phyloP scores from a whole-genome alignment of 345 rosid species.

The Ceriops tagal region DNA sequence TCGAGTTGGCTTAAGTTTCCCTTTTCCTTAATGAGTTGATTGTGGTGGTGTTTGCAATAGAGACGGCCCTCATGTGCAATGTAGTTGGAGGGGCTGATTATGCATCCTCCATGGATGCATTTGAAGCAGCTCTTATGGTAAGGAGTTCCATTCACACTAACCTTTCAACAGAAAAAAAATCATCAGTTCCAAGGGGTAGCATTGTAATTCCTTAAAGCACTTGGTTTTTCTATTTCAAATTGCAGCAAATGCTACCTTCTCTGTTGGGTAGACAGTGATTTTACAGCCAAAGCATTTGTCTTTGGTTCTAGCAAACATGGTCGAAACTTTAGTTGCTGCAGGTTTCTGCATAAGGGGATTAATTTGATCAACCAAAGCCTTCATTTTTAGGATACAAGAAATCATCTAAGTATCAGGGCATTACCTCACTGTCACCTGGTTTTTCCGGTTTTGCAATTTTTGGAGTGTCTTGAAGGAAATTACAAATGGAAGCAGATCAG shows the following conservation, averaged over 20 bases:
- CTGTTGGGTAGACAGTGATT: conserved; percentile 88
- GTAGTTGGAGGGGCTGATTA: conserved; percentile 90
- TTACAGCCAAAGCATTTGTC: conserved; percentile 90
- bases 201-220: not conserved
- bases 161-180: conserved; percentile 36
- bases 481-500: conserved; percentile 18
- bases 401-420: not conserved
- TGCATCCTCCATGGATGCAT: conserved; percentile 96
- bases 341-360: conserved; percentile 53
- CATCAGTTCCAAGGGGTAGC: no score
- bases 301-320: conserved; percentile 91
- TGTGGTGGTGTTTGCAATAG: conserved; percentile 96
- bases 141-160: conserved; percentile 88
- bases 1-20: conserved; percentile 97
- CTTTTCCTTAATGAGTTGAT: conserved; percentile 88
- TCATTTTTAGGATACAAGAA: not conserved
- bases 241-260: conserved; percentile 52
- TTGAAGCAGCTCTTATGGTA: conserved; percentile 98
- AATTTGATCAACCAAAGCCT: not conserved
- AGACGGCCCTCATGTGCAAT: conserved; percentile 93
- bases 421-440: conserved; percentile 76
- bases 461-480: conserved; percentile 60
- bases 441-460: conserved; percentile 81
- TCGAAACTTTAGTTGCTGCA: conserved; percentile 65
- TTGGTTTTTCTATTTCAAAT: not conserved